Evolutionary conservation across 2,329 filamentous ascomycete species (phyloP).

Genomic region (Diaporthe australafricana): DNA sequence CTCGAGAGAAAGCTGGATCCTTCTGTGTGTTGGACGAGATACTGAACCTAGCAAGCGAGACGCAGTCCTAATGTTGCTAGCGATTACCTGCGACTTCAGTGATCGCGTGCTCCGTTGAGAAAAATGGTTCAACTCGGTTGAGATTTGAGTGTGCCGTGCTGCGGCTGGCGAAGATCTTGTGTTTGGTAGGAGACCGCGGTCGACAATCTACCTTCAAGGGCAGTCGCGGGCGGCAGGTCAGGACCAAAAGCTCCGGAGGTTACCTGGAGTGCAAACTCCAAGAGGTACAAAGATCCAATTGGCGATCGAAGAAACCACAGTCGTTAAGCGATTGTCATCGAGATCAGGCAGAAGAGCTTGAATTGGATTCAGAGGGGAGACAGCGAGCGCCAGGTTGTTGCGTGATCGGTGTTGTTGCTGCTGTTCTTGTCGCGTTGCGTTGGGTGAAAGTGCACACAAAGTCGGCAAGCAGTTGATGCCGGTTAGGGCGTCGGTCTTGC

Average conservation of each 20-base stretch:
- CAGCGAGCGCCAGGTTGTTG: neutral
- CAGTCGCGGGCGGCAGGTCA: constrained; percentile 7
- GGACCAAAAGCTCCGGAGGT: constrained; percentile 18
- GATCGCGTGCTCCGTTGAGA: neutral
- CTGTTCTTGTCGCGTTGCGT: neutral
- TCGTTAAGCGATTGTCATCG: neutral
- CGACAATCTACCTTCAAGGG: neutral
- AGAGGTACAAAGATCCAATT: neutral
- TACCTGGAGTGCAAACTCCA: no score
- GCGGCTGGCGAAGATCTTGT: neutral
- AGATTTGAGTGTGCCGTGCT: neutral
- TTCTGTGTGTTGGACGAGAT: neutral
- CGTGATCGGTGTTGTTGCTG: neutral
- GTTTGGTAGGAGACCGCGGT: neutral
- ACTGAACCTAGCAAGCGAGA: neutral
- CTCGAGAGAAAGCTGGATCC: neutral
- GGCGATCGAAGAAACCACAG: neutral
- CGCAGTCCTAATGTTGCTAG: neutral
- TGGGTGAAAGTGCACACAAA: neutral
- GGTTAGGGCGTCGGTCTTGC: neutral
- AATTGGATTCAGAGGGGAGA: no score
- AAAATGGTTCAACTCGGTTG: neutral
- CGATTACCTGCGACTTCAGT: neutral
- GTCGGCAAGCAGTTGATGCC: neutral
- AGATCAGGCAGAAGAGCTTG: neutral